phyloP scores from a whole-genome alignment of 1,284 basidiomycete genomes.

The Ustilago tritici region DNA sequence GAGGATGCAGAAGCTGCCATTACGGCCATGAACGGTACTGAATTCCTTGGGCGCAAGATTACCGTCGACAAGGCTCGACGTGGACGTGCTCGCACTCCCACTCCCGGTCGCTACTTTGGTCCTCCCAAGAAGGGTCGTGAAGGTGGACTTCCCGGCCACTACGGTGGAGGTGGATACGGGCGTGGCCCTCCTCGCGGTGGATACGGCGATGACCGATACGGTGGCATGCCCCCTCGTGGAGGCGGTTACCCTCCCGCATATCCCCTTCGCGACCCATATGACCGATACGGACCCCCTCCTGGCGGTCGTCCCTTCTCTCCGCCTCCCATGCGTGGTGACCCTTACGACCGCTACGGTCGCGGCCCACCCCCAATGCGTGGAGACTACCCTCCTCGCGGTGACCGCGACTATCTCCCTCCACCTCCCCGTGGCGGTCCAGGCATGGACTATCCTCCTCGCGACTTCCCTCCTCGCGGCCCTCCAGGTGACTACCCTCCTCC shows the following conservation, averaged over 20 bases:
- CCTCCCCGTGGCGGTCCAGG: conserved; percentile 44
- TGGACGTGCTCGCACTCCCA: conserved; percentile 92
- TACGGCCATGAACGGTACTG: conserved; percentile 82
- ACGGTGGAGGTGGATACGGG: conserved; percentile 52
- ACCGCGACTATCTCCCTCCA: conserved; percentile 47
- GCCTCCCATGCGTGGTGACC: conserved; percentile 50
- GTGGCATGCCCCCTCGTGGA: conserved; percentile 77
- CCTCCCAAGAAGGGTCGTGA: conserved; percentile 81
- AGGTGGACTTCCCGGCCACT: conserved; percentile 67
- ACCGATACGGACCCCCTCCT: conserved; percentile 67
- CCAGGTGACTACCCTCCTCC: conserved; percentile 59
- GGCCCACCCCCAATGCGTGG: conserved; percentile 50
- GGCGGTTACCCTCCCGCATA: conserved; percentile 58
- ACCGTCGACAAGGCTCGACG: conserved; percentile 94
- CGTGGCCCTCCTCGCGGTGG: conserved; percentile 47
- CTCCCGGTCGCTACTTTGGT: conserved; percentile 92
- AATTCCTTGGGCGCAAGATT: conserved; percentile 85
- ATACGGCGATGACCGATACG: conserved; percentile 74
- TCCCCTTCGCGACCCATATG: conserved; percentile 65
- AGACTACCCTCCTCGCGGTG: conserved; percentile 49
- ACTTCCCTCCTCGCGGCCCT: conserved; percentile 55
- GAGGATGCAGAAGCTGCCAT: conserved; percentile 93
- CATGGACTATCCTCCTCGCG: conserved; percentile 58
- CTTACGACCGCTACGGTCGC: conserved; percentile 48
- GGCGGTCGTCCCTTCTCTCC: conserved; percentile 50